Evolutionary conservation across 352 stramenopile genomes (phyloP).

Genomic region (Phytophthora pistaciae): DNA sequence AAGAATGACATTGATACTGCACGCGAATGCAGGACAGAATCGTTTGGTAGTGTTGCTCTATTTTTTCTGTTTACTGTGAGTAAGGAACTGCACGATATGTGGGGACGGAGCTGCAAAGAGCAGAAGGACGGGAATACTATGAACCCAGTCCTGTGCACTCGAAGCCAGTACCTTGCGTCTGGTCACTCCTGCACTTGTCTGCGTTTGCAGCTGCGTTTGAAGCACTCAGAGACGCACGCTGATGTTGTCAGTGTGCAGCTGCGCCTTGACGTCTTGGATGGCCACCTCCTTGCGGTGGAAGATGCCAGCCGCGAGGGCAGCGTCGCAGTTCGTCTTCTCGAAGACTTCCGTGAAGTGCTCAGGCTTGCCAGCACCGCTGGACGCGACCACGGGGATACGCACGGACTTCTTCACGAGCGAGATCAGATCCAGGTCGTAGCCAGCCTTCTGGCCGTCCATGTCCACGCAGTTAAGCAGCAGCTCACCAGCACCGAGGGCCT

Average conservation of each 20-base stretch:
- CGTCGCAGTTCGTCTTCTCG: slow-evolving; percentile 90
- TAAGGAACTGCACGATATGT: slow-evolving; percentile 18
- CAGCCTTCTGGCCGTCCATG: slow-evolving; percentile 97
- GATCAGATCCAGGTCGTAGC: slow-evolving; percentile 84
- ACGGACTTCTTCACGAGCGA: slow-evolving; percentile 88
- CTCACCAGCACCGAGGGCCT: slow-evolving; percentile 96
- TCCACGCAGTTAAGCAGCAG: slow-evolving; percentile 99
- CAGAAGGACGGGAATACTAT: slow-evolving; percentile 7
- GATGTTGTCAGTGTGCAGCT: slow-evolving; percentile 82
- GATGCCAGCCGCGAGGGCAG: slow-evolving; percentile 98
- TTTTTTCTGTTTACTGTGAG: slow-evolving; percentile 24
- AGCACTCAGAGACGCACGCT: slow-evolving; percentile 64
- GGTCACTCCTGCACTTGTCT: slow-evolving; percentile 4
- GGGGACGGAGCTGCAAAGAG: slow-evolving; percentile 16
- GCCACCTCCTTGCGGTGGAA: slow-evolving; percentile 98
- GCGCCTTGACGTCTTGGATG: slow-evolving; percentile 95
- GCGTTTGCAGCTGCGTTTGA: slow-evolving; percentile 17
- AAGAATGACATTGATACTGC: not conserved
- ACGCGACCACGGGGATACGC: slow-evolving; percentile 98
- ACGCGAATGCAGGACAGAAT: not conserved
- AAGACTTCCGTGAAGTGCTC: slow-evolving; percentile 98
- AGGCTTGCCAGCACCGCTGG: slow-evolving; percentile 94
- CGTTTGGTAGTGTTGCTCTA: slow-evolving; percentile 30
- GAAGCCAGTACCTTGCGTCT: slow-evolving; percentile 1
- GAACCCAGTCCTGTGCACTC: slow-evolving; percentile 5